Base-by-base conservation (phyloP, 805 yeast species). In the Jamesozyma rosinii region DNA sequence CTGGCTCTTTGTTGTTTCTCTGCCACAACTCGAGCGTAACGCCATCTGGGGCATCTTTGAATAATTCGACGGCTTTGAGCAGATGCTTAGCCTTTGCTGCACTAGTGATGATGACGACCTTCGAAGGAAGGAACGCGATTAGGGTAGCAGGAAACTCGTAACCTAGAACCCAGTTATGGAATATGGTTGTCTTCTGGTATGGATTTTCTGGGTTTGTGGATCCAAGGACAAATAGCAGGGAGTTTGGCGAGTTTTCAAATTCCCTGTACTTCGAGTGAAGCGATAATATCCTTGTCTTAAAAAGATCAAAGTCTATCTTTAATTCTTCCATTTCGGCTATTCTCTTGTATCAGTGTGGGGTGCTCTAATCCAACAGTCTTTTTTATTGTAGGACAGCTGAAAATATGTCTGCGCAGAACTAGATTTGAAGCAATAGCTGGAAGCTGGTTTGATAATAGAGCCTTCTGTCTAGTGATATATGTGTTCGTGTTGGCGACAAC, bases 61-160 rank as follows among this genome's bases (percentile, higher is more conserved):
- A 59, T 9, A 51, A 38, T n/a, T 53, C 53, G 13, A 53, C 48
- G 3, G 64, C 61, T 19, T 55, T 54, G 24, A 48, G 41, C 51
- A 90, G 67, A 66, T 88, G 82, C 60, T 81, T 85, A 35, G 94
- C 87, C 64, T 90, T 90, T 5, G 86, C 86, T 39, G 79, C 81
- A 26, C 90, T 80, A 0, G 97, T 89, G 45, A 89, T 71, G 43
- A 90, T 68, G 3, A 77, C 63, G 32, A 78, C 68, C 50, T 76
- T 77, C 32, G 74, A 75, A 43, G 73, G 71, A 3, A 83, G 74
- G 45, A 89, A 66, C 40, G 73, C 77, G 42, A 90, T 65, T 26
- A 79, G 79, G 1, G 97, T 88, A 40, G 92, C 92, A n/a, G 95
- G 94, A 58, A 90, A 90, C 61, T 92, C 97, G 61, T 89, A 90